A percentile compares a stretch with the other conserved stretches of the same genome.
These are phyloP conservation scores for Paracorniculantispora psalliotae DNA, from an alignment of 2,329 filamentous ascomycete species.

Conservation along the genomic window DNA sequence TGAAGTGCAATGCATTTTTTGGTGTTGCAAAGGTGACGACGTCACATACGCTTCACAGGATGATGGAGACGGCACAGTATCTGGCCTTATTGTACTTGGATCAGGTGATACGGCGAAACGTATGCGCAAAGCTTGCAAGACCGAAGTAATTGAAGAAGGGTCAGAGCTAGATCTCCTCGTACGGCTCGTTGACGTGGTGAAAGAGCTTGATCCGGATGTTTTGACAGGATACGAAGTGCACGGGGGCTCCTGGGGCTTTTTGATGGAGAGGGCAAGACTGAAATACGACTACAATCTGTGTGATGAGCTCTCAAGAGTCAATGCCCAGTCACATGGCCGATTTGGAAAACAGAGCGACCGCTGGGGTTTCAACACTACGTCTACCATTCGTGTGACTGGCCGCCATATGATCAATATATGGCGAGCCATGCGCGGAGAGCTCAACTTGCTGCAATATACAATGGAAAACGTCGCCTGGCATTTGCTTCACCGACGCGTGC, in stretches of 20 bases:
- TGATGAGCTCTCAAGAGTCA: constrained; percentile 87
- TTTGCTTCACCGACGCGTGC: constrained; percentile 78
- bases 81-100: constrained; percentile 70
- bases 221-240: constrained; percentile 94
- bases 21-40: constrained; percentile 78
- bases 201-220: constrained; percentile 81
- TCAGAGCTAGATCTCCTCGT: constrained; percentile 83
- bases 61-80: constrained; percentile 43
- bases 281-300: constrained; percentile 90
- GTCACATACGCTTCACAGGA: constrained; percentile 33
- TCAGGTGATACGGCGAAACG: constrained; percentile 54
- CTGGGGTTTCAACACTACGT: constrained; percentile 94
- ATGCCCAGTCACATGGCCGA: constrained; percentile 72
- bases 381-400: constrained; percentile 86
- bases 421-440: constrained; percentile 89
- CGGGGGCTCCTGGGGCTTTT: constrained; percentile 88
- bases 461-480: constrained; percentile 96
- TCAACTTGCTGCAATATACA: constrained; percentile 89
- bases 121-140: constrained; percentile 55
- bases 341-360: constrained; percentile 82
- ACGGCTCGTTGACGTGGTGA: constrained; percentile 81
- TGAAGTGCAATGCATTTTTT: constrained; percentile 83
- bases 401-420: constrained; percentile 96
- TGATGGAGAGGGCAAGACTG: constrained; percentile 80
- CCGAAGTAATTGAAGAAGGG: constrained; percentile 67